These are phyloP conservation scores for Penicillium longicatenatum DNA, from an alignment of 495 filamentous ascomycete species.

Conservation along the genomic window DNA sequence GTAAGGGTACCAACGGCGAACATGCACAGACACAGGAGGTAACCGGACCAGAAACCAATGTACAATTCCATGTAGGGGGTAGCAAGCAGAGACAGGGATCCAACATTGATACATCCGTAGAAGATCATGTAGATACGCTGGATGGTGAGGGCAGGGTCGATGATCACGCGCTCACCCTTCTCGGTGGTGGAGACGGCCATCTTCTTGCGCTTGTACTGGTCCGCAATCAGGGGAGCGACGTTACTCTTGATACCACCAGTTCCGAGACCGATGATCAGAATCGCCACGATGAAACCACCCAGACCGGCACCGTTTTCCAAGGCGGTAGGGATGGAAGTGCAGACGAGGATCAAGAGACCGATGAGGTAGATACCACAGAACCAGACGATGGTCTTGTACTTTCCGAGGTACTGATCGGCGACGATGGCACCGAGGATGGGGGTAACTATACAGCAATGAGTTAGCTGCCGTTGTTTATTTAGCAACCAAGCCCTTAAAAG, in stretches of 20 bases:
- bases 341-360: constrained; percentile 52
- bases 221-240: constrained; percentile 62
- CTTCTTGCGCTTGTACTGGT: constrained; percentile 71
- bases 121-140: constrained; percentile 77
- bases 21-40: constrained; percentile 66
- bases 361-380: constrained; percentile 53
- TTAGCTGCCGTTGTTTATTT: constrained; percentile 1
- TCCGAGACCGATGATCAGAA: constrained; percentile 50
- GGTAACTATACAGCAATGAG: constrained; percentile 34
- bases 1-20: constrained; percentile 56
- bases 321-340: constrained; percentile 48
- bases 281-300: constrained; percentile 50
- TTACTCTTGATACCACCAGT: constrained; percentile 79
- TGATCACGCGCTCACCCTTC: constrained; percentile 72
- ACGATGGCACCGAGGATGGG: constrained; percentile 61
- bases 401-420: constrained; percentile 66
- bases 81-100: constrained; percentile 63
- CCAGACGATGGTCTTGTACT: constrained; percentile 67
- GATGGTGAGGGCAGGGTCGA: constrained; percentile 73
- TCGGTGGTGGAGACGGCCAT: constrained; percentile 52
- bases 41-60: constrained; percentile 75
- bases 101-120: constrained; percentile 79
- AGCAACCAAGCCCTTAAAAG: background rate
- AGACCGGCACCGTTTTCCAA: constrained; percentile 50
- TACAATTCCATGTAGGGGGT: constrained; percentile 68